Base-by-base conservation (phyloP, 768 basidiomycete species). In the Xerocomellus intermedius region DNA sequence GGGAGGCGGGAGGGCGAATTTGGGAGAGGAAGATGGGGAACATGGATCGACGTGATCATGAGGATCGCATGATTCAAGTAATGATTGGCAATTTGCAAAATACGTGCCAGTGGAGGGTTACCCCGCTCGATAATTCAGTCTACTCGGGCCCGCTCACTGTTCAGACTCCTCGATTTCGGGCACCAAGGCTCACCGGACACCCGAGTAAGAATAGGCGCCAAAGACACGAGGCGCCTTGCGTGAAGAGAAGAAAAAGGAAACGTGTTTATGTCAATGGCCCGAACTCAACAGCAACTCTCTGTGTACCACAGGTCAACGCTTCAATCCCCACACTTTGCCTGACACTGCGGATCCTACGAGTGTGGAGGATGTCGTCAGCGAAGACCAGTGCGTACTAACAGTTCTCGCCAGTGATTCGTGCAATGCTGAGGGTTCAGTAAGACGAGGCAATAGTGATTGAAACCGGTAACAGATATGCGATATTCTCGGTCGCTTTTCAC, bases 1-100 rank as follows among this genome's bases (percentile, higher is more conserved):
- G n/a, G n/a, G n/a, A n/a, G n/a, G n/a, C 32, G 74, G 81, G 22
- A 97, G 76, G 37, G 79, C 69, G 72, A 98, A 97, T 74, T 98
- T 98, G 75, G 24, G 5, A 5, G 24, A 24, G 24, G 24, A 5
- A 3, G 24, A 5, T 24, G 24, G 5, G 24, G 24, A 24, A 24
- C 24, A 24, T 24, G 24, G 24, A 5, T 24, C 4, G 24, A 24
- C 24, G 24, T 24, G n/a, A n/a, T n/a, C n/a, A n/a, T n/a, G 24
- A 24, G 24, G 24, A 24, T 24, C 4, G 24, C 5, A 24, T 24
- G 24, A 5, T 5, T 24, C 24, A 24, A 24, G n/a, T n/a, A n/a
- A n/a, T n/a, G n/a, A n/a, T n/a, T n/a, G n/a, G n/a, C n/a, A n/a
- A n/a, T n/a, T n/a, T n/a, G n/a, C n/a, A n/a, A n/a, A n/a, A n/a